These are phyloP conservation scores for Sequoiadendron giganteum DNA, from an alignment of 75 land plant genomes.

Conservation along the genomic window DNA sequence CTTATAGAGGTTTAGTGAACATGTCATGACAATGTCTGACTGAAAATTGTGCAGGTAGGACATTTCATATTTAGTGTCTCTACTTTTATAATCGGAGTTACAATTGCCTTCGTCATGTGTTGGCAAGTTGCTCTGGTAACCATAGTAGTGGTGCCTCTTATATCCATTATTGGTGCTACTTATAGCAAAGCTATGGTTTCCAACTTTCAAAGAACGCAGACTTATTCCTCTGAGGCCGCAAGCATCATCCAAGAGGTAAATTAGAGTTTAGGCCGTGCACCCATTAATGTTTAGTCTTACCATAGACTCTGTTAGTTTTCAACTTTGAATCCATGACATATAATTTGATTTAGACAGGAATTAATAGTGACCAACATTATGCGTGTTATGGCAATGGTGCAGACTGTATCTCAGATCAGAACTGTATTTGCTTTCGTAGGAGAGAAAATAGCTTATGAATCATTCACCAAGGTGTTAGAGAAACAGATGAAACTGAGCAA, in stretches of 20 bases:
- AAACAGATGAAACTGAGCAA: slow-evolving; percentile 28
- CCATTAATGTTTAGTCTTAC: slow-evolving; percentile 24
- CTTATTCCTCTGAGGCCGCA: slow-evolving; percentile 26
- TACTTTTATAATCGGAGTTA: slow-evolving; percentile 22
- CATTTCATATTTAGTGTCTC: slow-evolving; percentile 34
- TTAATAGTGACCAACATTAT: slow-evolving; percentile 25
- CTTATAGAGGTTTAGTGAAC: too few species aligned
- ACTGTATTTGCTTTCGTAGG: slow-evolving; percentile 59
- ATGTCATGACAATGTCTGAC: neutral
- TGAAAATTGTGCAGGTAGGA: slow-evolving; percentile 28
- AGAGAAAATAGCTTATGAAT: slow-evolving; percentile 29
- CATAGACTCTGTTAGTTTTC: slow-evolving; percentile 9
- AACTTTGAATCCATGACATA: slow-evolving; percentile 18
- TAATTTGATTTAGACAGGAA: slow-evolving; percentile 20
- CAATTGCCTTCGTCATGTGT: slow-evolving; percentile 31
- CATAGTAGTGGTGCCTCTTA: slow-evolving; percentile 36
- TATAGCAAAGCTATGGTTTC: slow-evolving; percentile 31
- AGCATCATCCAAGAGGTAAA: slow-evolving; percentile 27
- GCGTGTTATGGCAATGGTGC: neutral
- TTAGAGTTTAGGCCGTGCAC: slow-evolving; percentile 30
- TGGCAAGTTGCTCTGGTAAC: slow-evolving; percentile 45
- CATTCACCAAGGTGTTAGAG: slow-evolving; percentile 34
- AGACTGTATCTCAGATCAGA: slow-evolving; percentile 51
- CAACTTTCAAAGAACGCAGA: slow-evolving; percentile 29
- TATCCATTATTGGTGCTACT: slow-evolving; percentile 35